Evolutionary conservation across 225 moss, liverwort and hornwort genomes (phyloP).

Genomic region (Pleurozium schreberi): DNA sequence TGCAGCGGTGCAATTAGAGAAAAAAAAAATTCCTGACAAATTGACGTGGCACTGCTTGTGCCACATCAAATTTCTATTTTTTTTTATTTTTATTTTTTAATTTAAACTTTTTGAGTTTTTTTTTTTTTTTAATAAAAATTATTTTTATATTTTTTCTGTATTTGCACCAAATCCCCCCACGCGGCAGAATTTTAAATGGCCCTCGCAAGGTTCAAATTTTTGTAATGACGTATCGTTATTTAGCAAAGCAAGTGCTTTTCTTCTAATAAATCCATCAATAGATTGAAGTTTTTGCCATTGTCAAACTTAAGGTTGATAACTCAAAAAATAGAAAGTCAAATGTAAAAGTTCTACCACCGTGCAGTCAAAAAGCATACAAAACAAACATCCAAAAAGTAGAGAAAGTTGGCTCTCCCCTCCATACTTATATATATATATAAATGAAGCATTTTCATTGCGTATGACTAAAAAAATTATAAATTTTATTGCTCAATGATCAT

Average conservation of each 20-base stretch:
- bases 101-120: too few species aligned
- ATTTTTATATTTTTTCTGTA: too few species aligned
- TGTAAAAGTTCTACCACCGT: background rate
- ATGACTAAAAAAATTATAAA: background rate
- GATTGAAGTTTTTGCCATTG: background rate
- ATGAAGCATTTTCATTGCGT: background rate
- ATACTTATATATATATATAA: background rate
- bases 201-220: too few species aligned
- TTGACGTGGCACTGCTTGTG: too few species aligned
- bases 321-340: background rate
- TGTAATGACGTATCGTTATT: background rate
- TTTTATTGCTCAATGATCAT: background rate
- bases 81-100: too few species aligned
- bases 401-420: background rate
- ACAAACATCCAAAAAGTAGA: background rate
- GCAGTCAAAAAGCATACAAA: background rate
- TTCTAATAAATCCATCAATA: background rate
- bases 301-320: background rate
- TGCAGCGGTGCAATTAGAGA: too few species aligned
- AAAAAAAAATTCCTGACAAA: too few species aligned
- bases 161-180: too few species aligned
- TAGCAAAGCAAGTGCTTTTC: rapidly evolving
- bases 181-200: too few species aligned
- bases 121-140: too few species aligned
- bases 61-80: too few species aligned